A percentile compares a stretch with the other conserved stretches of the same genome.
Evolutionary conservation across 2,329 filamentous ascomycete genomes (phyloP).

Genomic region (Cladosporium sp.): DNA sequence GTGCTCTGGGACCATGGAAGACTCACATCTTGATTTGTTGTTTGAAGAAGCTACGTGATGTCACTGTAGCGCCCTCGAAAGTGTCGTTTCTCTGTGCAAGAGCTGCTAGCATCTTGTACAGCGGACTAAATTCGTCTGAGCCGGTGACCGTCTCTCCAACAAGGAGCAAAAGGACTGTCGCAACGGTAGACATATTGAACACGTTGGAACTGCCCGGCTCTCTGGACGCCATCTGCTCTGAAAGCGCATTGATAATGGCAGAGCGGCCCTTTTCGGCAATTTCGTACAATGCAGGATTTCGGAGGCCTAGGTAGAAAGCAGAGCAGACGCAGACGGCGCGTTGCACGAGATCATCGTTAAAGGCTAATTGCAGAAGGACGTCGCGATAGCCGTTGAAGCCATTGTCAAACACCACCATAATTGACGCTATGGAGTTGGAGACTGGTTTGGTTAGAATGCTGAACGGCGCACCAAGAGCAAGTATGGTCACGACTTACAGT

Average conservation of each 20-base stretch:
- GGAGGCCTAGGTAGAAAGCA: background rate
- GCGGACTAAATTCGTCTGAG: background rate
- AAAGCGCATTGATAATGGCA: background rate
- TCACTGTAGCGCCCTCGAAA: background rate
- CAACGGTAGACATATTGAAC: background rate
- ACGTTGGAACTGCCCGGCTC: background rate
- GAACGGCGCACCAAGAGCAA: background rate
- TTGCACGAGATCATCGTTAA: background rate
- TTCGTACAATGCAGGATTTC: background rate
- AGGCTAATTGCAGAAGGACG: background rate
- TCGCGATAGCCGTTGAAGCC: background rate
- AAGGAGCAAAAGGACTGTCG: background rate
- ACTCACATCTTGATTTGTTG: background rate
- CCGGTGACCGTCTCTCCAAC: background rate
- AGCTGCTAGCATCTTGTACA: background rate
- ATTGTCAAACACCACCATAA: background rate
- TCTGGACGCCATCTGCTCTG: background rate
- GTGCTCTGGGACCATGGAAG: background rate
- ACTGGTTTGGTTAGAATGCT: background rate
- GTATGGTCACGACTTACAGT: background rate
- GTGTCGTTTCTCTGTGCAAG: background rate
- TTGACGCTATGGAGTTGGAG: background rate
- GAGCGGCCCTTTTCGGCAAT: background rate
- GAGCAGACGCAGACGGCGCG: background rate
- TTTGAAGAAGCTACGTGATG: background rate